Base-by-base conservation (phyloP, 1,139 yeast species). In the Kodamaea arcana region DNA sequence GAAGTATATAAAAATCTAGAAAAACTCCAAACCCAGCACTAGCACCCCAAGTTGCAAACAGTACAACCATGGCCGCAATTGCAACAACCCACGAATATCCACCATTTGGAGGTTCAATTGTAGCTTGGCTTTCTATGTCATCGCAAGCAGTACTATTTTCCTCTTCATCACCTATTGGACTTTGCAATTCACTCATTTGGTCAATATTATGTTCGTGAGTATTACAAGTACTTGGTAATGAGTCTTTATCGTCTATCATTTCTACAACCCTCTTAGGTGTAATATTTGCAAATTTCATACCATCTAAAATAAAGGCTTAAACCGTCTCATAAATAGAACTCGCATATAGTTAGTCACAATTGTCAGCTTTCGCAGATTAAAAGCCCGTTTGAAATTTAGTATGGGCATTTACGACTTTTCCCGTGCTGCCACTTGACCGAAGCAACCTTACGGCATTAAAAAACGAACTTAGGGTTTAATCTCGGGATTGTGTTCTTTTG, bases 71-170 rank as follows among this genome's bases (percentile, higher is more conserved):
- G 1, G 75, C 74, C 44, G 83, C 72, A 2, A 72, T 36, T 0
- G 80, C 77, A 35, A 80, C 69, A 5, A 80, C 73, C 88, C 92
- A 83, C 1, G 85, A 87, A 43, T 74, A 73, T 1, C 85, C 85
- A 21, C 78, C 76, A 56, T 83, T 92, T 2, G 82, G 78, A 2
- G 81, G 83, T 25, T 24, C 9, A 3, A n/a, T 11, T 23, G 11
- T 17, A 25, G 11, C 12, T 14, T 25, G 28, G 4, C 6, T 14
- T 14, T 25, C 28, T 6, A 14, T 14, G 11, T 25, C 28, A n/a
- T n/a, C n/a, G n/a, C n/a, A n/a, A n/a, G n/a, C n/a, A n/a, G n/a
- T n/a, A n/a, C n/a, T n/a, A n/a, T n/a, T n/a, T n/a, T n/a, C n/a
- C n/a, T n/a, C n/a, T n/a, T n/a, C n/a, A n/a, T n/a, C n/a, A n/a